Evolutionary conservation across 208 protist genomes (phyloP).

Genomic region (Porcisia hertigi): DNA sequence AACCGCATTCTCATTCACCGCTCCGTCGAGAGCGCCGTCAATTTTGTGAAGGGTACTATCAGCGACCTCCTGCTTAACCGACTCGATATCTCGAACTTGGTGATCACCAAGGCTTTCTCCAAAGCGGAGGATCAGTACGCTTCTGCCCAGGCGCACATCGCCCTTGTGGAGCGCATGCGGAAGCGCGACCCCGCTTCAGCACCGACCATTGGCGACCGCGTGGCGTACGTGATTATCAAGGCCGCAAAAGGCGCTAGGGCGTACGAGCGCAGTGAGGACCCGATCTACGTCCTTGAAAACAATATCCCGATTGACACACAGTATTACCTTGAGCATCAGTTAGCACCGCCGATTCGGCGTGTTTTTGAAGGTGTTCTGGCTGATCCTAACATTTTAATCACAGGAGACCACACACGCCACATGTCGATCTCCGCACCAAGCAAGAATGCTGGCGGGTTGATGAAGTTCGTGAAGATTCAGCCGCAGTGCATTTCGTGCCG

Average conservation of each 20-base stretch:
- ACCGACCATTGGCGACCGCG: slow-evolving; percentile 82
- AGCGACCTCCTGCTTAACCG: slow-evolving; percentile 86
- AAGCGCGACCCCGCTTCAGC: slow-evolving; percentile 83
- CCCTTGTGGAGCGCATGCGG: slow-evolving; percentile 85
- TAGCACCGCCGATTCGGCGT: slow-evolving; percentile 77
- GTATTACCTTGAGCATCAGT: slow-evolving; percentile 92
- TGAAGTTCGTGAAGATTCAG: slow-evolving; percentile 97
- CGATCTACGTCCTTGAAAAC: slow-evolving; percentile 96
- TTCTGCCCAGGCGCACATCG: slow-evolving; percentile 78
- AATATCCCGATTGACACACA: slow-evolving; percentile 90
- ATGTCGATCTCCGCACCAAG: slow-evolving; percentile 94
- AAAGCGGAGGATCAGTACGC: slow-evolving; percentile 97
- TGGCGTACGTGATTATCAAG: slow-evolving; percentile 87
- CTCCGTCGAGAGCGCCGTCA: slow-evolving; percentile 85
- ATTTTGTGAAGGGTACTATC: slow-evolving; percentile 91
- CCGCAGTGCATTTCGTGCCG: slow-evolving; percentile 97
- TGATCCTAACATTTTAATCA: slow-evolving; percentile 85
- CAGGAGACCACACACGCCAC: slow-evolving; percentile 97
- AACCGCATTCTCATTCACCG: slow-evolving; percentile 87
- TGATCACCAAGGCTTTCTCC: slow-evolving; percentile 90
- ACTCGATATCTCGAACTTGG: slow-evolving; percentile 84
- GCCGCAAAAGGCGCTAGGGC: slow-evolving; percentile 88
- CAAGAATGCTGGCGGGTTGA: slow-evolving; percentile 93
- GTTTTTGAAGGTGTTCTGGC: slow-evolving; percentile 97
- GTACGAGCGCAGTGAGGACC: slow-evolving; percentile 99